Conservation (phyloP, 805 yeast genomes). For the Saccharomycopsis sp. region DNA sequence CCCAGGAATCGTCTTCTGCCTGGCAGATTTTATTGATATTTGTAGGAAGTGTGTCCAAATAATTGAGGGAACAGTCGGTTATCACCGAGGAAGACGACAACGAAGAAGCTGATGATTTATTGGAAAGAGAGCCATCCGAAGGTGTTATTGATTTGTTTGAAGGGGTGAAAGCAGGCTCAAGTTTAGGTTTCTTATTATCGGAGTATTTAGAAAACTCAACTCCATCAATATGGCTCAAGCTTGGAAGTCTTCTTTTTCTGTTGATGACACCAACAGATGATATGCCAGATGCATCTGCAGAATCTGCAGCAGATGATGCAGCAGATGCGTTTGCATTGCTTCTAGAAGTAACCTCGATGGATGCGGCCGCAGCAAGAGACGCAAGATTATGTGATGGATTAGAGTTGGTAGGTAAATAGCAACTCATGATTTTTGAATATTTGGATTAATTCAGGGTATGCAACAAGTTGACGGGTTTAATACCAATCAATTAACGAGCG, state of each 20-base stretch:
- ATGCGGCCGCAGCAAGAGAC: background rate
- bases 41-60: slow-evolving; percentile 19
- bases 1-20: slow-evolving; percentile 18
- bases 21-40: slow-evolving; percentile 14
- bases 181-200: background rate
- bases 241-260: slow-evolving; percentile 2
- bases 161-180: slow-evolving; percentile 1
- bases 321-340: background rate
- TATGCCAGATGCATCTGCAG: background rate
- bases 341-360: background rate
- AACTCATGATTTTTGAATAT: slow-evolving; percentile 9
- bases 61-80: slow-evolving; percentile 23
- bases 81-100: slow-evolving; percentile 2
- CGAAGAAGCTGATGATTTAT: slow-evolving; percentile 4
- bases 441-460: background rate
- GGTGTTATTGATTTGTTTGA: slow-evolving; percentile 5
- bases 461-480: background rate
- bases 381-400: slow-evolving; percentile 1
- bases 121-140: background rate
- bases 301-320: background rate
- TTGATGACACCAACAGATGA: background rate
- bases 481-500: background rate
- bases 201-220: background rate
- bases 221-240: background rate
- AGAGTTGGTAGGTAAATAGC: slow-evolving; percentile 17